Conservation (phyloP, 371 early-diverging fungal genomes). For the Rhizomucor pusillus region DNA sequence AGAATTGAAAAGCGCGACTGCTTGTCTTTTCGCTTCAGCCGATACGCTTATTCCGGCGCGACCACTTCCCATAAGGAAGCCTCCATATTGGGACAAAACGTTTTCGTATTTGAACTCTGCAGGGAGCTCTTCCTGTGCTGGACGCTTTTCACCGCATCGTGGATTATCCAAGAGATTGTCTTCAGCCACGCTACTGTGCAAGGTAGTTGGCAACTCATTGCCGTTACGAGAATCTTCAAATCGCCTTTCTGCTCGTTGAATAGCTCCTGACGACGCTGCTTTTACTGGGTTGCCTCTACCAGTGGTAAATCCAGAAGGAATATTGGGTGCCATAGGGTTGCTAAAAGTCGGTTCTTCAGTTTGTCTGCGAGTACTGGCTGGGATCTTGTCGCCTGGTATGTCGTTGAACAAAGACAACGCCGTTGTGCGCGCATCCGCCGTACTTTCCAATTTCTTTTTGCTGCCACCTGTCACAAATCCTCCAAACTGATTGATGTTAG, state of each 20-base stretch:
- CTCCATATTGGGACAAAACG: constrained; percentile 20
- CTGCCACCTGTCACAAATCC: constrained; percentile 19
- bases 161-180: background rate
- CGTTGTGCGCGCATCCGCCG: constrained; percentile 13
- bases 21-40: constrained; percentile 23
- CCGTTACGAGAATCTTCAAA: background rate
- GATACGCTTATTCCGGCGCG: constrained; percentile 14
- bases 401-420: constrained; percentile 7
- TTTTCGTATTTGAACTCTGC: constrained; percentile 20
- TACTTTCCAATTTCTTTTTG: constrained; percentile 17
- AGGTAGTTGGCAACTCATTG: background rate
- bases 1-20: constrained; percentile 17
- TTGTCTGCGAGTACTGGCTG: background rate
- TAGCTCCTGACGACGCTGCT: background rate
- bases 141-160: constrained; percentile 13
- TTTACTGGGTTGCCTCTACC: constrained; percentile 1
- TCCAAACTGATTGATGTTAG: constrained; percentile 8
- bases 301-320: constrained; percentile 3
- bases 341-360: too few species aligned
- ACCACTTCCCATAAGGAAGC: constrained; percentile 20
- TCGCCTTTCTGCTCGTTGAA: background rate
- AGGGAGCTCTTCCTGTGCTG: constrained; percentile 9
- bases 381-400: too few species aligned
- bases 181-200: background rate
- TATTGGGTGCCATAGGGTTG: background rate